phyloP scores from a whole-genome alignment of 768 basidiomycete species.

The Strobilomyces confusus region DNA sequence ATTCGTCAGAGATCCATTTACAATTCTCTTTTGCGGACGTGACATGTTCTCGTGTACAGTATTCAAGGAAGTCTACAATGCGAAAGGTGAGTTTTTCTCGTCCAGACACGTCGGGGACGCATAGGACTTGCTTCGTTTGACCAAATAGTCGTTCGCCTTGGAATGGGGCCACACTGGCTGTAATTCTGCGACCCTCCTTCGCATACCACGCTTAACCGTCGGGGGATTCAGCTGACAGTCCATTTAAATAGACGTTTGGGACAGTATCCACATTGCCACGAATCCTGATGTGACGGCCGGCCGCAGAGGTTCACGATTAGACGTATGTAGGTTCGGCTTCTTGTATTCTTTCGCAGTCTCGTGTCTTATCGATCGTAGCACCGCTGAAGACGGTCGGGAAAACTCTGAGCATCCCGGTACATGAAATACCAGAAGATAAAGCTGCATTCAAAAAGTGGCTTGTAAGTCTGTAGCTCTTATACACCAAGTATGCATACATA shows the following conservation, averaged over 20 bases:
- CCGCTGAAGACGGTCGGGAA: constrained; percentile 63
- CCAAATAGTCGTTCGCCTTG: background rate
- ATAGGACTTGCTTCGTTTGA: background rate
- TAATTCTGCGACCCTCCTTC: background rate
- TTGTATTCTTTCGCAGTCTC: background rate
- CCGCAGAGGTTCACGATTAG: constrained; percentile 52
- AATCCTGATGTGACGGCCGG: constrained; percentile 65
- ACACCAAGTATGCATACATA: background rate
- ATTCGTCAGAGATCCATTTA: constrained; percentile 40
- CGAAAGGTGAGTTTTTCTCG: constrained; percentile 45
- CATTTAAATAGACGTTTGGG: constrained; percentile 69
- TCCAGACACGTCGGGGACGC: background rate
- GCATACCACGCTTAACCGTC: background rate
- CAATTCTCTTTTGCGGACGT: constrained; percentile 85
- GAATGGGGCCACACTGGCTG: background rate
- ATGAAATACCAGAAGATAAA: constrained; percentile 57
- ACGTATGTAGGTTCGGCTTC: constrained; percentile 42
- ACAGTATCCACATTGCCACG: constrained; percentile 61
- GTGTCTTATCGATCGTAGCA: constrained; percentile 41
- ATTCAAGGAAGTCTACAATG: constrained; percentile 57
- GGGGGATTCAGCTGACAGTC: constrained; percentile 7
- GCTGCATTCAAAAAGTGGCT: constrained; percentile 62
- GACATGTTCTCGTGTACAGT: constrained; percentile 83
- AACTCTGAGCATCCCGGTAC: constrained; percentile 48
- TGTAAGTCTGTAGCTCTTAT: constrained; percentile 34